phyloP scores from a whole-genome alignment of 257 asterid species.

The Plectranthus barbatus region DNA sequence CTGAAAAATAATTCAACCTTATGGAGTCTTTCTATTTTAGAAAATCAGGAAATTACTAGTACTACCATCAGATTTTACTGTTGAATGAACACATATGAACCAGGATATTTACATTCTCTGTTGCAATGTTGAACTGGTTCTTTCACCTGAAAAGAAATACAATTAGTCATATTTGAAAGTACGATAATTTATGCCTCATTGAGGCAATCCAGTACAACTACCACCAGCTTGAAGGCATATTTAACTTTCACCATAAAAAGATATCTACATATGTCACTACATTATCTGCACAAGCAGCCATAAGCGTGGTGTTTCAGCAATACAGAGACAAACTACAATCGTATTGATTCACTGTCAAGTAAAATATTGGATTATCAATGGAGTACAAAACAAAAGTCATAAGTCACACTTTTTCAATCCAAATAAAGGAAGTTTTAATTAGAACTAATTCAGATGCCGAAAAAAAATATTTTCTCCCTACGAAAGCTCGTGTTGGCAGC shows the following conservation, averaged over 20 bases:
- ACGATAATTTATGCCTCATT: not conserved
- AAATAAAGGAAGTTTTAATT: not conserved
- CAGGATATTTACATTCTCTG: conserved; percentile 11
- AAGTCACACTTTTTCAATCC: not conserved
- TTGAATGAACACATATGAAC: not conserved
- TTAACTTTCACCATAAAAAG: not conserved
- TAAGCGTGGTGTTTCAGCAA: not conserved
- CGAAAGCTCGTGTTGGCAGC: not conserved
- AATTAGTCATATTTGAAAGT: not conserved
- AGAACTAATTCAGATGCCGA: not conserved
- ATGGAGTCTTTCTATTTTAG: not conserved
- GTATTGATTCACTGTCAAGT: not conserved
- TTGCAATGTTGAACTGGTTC: conserved; percentile 11
- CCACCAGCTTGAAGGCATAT: not conserved
- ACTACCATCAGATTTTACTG: conserved; percentile 14
- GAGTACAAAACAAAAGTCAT: not conserved
- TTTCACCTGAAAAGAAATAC: conserved; percentile 1
- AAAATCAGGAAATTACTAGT: not conserved
- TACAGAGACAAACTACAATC: not conserved
- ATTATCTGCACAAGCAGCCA: not conserved
- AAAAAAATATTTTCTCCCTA: not conserved
- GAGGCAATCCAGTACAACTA: not conserved
- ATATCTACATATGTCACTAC: not conserved
- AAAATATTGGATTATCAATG: not conserved
- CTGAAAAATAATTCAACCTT: conserved; percentile 17